A percentile compares a stretch with the other conserved stretches of the same genome.
Evolutionary conservation across 257 asterid species (phyloP).

Genomic region (Vinca minor): DNA sequence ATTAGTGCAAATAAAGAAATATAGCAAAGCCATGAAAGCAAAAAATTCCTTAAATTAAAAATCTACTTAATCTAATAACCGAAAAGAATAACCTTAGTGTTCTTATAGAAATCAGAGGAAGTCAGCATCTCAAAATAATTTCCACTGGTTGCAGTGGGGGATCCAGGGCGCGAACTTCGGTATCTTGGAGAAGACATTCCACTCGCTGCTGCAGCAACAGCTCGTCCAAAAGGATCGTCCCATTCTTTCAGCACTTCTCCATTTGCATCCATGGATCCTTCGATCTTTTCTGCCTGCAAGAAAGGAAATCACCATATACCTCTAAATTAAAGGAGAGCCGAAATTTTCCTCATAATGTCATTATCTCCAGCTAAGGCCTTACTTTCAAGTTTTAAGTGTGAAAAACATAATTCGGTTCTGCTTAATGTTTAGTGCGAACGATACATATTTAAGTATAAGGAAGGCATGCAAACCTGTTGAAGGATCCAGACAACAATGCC

Average conservation of each 20-base stretch:
- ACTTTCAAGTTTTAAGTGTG: neutral
- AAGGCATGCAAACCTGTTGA: slow-evolving; percentile 57
- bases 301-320: neutral
- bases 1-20: neutral
- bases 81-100: slow-evolving; percentile 55
- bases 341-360: neutral
- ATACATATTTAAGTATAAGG: neutral
- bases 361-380: neutral
- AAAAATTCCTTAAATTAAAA: neutral
- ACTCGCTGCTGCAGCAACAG: slow-evolving; percentile 69
- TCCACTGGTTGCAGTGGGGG: slow-evolving; percentile 82
- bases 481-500: slow-evolving; percentile 97
- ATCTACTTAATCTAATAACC: neutral
- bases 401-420: neutral
- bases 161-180: slow-evolving; percentile 73
- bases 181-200: slow-evolving; percentile 89
- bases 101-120: slow-evolving; percentile 76
- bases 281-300: slow-evolving; percentile 83
- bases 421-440: neutral
- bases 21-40: neutral
- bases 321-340: neutral
- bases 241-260: slow-evolving; percentile 10
- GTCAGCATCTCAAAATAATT: slow-evolving; percentile 77
- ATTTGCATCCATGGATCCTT: slow-evolving; percentile 20
- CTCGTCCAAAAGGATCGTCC: slow-evolving; percentile 46